Evolutionary conservation across 225 moss, liverwort and hornwort species (phyloP).

Genomic region (Pleurozium schreberi): DNA sequence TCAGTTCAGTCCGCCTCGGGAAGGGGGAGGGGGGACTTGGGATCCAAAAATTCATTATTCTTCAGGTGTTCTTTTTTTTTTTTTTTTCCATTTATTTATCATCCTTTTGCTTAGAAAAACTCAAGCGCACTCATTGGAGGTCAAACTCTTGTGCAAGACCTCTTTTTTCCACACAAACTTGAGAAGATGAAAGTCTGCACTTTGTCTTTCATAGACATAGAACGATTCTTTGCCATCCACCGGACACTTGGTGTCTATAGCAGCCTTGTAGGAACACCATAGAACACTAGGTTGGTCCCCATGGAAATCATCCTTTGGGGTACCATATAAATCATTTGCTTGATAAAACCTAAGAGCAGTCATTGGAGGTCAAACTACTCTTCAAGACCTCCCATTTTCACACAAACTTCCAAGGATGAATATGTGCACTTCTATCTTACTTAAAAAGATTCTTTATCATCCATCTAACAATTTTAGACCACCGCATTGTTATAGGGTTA

Average conservation of each 20-base stretch:
- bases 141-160: background rate
- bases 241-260: no score
- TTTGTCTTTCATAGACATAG: background rate
- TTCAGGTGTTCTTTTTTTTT: background rate
- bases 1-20: background rate
- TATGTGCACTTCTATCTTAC: rapidly evolving
- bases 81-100: no score
- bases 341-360: no score
- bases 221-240: background rate
- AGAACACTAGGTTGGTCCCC: no score
- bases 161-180: background rate
- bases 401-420: background rate
- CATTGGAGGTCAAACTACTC: background rate
- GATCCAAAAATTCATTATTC: background rate
- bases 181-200: rapidly evolving
- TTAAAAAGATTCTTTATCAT: background rate
- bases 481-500: rapidly evolving
- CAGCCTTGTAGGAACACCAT: no score
- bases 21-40: background rate
- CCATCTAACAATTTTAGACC: rapidly evolving
- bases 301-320: no score
- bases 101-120: no score
- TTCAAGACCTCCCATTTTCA: background rate
- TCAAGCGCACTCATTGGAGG: background rate
- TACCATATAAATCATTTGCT: no score